Conservation (phyloP, 2,329 filamentous ascomycete species). For the Akanthomyces lecanii region DNA sequence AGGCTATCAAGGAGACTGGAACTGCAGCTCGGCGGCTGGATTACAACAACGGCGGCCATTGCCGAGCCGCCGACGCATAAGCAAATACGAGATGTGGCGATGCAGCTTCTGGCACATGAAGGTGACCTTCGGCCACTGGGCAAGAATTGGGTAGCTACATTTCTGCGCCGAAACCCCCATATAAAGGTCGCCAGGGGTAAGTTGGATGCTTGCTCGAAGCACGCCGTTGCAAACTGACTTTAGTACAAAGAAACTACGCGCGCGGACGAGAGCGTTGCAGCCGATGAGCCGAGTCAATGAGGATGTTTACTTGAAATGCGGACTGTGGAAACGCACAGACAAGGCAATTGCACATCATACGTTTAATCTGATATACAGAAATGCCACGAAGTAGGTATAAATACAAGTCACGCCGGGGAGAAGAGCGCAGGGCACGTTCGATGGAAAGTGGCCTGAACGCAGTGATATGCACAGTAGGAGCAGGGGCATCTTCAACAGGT, state of each 20-base stretch:
- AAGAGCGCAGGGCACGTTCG: not conserved
- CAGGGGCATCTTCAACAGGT: not conserved
- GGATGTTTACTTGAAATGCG: too few relatives aligned
- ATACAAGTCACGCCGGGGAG: not conserved
- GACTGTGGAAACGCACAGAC: not conserved
- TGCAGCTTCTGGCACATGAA: slow-evolving; percentile 5
- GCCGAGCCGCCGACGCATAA: slow-evolving; percentile 9
- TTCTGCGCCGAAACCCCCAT: slow-evolving; percentile 14
- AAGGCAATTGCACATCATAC: not conserved
- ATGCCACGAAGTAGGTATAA: too few relatives aligned
- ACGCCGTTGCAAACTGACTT: not conserved
- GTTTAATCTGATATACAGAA: not conserved
- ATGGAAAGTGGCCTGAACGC: not conserved
- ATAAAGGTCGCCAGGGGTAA: not conserved
- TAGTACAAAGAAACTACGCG: not conserved
- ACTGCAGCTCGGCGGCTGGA: slow-evolving; percentile 12
- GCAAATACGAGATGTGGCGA: slow-evolving; percentile 10
- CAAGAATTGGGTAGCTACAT: slow-evolving; percentile 16
- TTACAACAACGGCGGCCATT: not conserved
- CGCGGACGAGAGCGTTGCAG: not conserved
- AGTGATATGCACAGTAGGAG: not conserved
- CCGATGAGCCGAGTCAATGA: too few relatives aligned
- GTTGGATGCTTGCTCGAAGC: not conserved
- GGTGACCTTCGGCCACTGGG: slow-evolving; percentile 12
- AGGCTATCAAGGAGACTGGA: slow-evolving; percentile 17